Evolutionary conservation across 768 basidiomycete species (phyloP), one percentile per base, ranked within the genome.

Genomic region (Lentinula aciculospora): DNA sequence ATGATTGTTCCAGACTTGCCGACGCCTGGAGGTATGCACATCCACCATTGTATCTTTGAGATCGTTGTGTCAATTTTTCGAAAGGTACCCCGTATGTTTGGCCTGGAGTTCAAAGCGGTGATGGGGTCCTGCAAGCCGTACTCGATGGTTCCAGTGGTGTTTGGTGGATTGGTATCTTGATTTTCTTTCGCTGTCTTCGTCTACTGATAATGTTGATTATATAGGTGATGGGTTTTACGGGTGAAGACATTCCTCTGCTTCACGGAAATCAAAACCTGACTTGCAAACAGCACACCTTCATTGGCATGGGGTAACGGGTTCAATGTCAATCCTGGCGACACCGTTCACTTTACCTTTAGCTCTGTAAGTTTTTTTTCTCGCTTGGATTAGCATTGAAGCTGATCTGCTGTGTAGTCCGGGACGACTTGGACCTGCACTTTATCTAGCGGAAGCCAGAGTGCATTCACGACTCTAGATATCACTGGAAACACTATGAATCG

Each of bases 251-350:
- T 44, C 21, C 19, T 34, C 32, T 34, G 32, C 15, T 17, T 17
- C 15, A 17, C 3, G 42, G 21, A 5, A 17, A 39, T 39, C 12
- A 39, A 19, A 15, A 15, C n/a, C n/a, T 39, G 37, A 39, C 2
- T n/a, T 39, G 5, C 12, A 2, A 17, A 7, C 21, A 44, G 67
- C 12, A 68, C 65, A 29, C 67, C 67, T 39, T 68, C 67, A 3
- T 58, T 68, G 15, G 62, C 65, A 17, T 68, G 67, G 67, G 67
- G 67, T 1, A 68, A 68, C 46, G 67, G 67, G 13, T 68, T 66
- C 57, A 68, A 68, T 47, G 67, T 68, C 12, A 63, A 65, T 39
- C 67, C 67, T 34, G 67, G 67, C 2, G 61, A 65, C 27, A 64
- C 61, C 10, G 46, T 57, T 36, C 65, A 66, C 28, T 68, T 68